Evolutionary conservation across 495 filamentous ascomycete genomes (phyloP), one percentile per base, ranked within the genome.

Genomic region (Letharia columbiana): DNA sequence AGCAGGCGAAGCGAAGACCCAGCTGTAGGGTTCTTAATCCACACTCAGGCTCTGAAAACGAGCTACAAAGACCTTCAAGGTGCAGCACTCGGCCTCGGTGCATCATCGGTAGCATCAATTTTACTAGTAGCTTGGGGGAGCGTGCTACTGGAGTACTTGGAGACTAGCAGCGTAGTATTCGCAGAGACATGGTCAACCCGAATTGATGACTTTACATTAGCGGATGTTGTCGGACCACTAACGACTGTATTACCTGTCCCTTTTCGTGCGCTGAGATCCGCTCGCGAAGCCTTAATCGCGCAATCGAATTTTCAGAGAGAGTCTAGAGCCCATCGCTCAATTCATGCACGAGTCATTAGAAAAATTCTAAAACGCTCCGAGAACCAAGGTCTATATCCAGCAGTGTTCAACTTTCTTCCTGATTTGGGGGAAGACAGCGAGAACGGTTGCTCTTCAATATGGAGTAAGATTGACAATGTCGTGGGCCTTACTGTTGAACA

Each of bases 171-270:
- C 45, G 69, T 72, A 2, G 75, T 76, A 4, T 76, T 76, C 41
- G 75, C 71, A 40, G 75, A 77, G 67, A 76, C 74, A 1, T 73
- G 73, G 31, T 77, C 75, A 11, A 71, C 68, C 20, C 72, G 75
- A 15, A 68, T 70, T 44, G 65, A 75, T n/a, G 64, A 69, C 28
- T 58, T 69, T 4, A 57, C 65, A 18, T 66, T 77, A 23, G 71
- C 70, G 63, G 69, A 71, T 60, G 65, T 71, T 13, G 60, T 77
- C 28, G 75, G 73, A 0, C 75, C 75, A 13, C 64, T 77, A 10
- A 68, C 75, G 31, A 72, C 68, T 13, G 75, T 77, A 13, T 65
- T 77, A 1, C 75, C 75, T 5, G 64, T 75, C 50, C 74, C 74
- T 3, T 76, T 77, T 62, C 57, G 69, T 23, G 66, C 65, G 13